Percentiles rank a stretch among this genome's conserved stretches.
These are phyloP conservation scores for Arthrobotrys conoides DNA, from an alignment of 2,329 filamentous ascomycete genomes.

Conservation along the genomic window DNA sequence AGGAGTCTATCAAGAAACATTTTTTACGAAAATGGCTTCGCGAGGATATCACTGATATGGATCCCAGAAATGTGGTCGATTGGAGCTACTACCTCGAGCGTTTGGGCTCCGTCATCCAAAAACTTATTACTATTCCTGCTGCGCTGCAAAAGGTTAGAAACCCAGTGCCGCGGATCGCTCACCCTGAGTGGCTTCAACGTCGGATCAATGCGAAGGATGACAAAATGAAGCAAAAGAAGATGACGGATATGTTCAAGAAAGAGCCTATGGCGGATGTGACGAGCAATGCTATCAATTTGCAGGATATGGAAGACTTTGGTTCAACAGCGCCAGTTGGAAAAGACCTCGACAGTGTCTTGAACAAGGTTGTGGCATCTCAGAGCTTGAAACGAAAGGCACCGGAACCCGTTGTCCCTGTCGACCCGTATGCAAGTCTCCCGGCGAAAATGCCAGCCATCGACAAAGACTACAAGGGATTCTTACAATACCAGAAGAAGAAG, in stretches of 20 bases:
- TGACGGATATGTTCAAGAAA: slow-evolving; percentile 86
- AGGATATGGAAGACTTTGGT: slow-evolving; percentile 81
- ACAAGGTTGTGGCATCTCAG: slow-evolving; percentile 71
- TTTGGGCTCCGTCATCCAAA: slow-evolving; percentile 96
- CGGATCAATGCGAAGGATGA: slow-evolving; percentile 96
- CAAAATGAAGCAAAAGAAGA: slow-evolving; percentile 97
- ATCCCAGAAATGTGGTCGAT: slow-evolving; percentile 89
- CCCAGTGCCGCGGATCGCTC: slow-evolving; percentile 90
- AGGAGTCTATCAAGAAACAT: slow-evolving; percentile 85
- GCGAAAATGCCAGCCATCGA: slow-evolving; percentile 86
- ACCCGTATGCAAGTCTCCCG: slow-evolving; percentile 87
- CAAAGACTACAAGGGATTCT: slow-evolving; percentile 87
- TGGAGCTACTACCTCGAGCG: slow-evolving; percentile 98
- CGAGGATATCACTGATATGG: slow-evolving; percentile 90
- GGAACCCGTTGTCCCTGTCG: slow-evolving; percentile 76
- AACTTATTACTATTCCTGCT: slow-evolving; percentile 97
- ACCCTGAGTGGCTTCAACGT: slow-evolving; percentile 96
- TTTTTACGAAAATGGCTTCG: slow-evolving; percentile 96
- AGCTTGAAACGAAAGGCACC: slow-evolving; percentile 81
- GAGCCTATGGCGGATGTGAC: slow-evolving; percentile 50
- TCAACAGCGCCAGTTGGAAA: slow-evolving; percentile 77
- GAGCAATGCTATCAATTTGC: slow-evolving; percentile 27
- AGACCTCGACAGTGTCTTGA: slow-evolving; percentile 72
- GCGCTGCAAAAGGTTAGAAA: slow-evolving; percentile 95
- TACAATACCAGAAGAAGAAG: slow-evolving; percentile 97